Evolutionary conservation across 1,139 yeast genomes (phyloP).

Genomic region (Meyerozyma guilliermondii): DNA sequence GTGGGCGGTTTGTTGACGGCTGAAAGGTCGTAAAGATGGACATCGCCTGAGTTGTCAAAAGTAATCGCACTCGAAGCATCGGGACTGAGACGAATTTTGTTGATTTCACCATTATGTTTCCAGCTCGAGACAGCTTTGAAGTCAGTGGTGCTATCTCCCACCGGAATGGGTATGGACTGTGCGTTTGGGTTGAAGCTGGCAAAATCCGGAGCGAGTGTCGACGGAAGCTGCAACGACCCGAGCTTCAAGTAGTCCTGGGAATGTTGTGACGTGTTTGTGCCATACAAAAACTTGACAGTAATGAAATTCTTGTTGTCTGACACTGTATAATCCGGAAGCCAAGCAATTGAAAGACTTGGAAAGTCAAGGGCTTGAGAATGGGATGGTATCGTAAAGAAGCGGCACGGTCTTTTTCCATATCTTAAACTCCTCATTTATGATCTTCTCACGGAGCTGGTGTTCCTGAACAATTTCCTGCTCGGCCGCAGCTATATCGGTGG

Average conservation of each 20-base stretch:
- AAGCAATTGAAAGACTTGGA: conserved; percentile 51
- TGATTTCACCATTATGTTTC: conserved; percentile 53
- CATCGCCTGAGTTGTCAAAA: conserved; percentile 47
- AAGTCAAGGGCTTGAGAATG: conserved; percentile 62
- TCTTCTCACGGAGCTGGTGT: conserved; percentile 47
- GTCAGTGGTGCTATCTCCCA: conserved; percentile 9
- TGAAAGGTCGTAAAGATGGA: conserved; percentile 36
- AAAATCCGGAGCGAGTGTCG: conserved; percentile 40
- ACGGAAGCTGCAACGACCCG: conserved; percentile 45
- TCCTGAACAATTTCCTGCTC: conserved; percentile 34
- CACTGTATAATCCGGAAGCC: conserved; percentile 38
- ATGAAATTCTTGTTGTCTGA: conserved; percentile 32
- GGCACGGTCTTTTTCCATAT: conserved; percentile 98
- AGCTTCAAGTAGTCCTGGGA: conserved; percentile 41
- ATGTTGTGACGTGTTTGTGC: conserved; percentile 41
- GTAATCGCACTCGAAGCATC: conserved; percentile 38
- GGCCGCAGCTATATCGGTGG: conserved; percentile 7
- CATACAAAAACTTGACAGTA: conserved; percentile 39
- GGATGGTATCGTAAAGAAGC: conserved; percentile 71
- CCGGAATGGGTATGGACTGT: conserved; percentile 20
- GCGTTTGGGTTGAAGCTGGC: conserved; percentile 15
- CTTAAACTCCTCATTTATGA: conserved; percentile 69
- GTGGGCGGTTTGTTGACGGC: conserved; percentile 17
- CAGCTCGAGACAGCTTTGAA: conserved; percentile 39
- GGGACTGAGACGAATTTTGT: conserved; percentile 37